phyloP scores from a whole-genome alignment of 1,139 yeast species.

The Debaryomycetaceae sp. region DNA sequence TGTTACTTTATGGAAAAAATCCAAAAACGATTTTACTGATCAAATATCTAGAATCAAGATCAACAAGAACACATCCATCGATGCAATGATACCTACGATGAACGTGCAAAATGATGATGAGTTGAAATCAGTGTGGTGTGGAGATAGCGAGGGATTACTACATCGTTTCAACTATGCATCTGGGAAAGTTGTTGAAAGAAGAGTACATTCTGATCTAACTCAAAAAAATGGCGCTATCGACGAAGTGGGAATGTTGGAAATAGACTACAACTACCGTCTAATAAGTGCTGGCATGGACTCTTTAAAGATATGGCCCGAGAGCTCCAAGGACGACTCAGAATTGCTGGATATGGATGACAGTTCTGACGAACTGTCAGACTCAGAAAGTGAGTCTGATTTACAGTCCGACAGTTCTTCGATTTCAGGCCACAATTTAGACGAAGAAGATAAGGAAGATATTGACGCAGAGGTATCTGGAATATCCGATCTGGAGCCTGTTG shows the following conservation, averaged over 20 bases:
- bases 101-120: conserved; percentile 57
- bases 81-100: conserved; percentile 72
- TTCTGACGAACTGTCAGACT: conserved; percentile 4
- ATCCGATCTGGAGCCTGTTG: conserved; percentile 11
- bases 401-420: not conserved
- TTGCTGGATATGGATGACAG: conserved; percentile 18
- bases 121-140: conserved; percentile 69
- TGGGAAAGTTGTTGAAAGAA: conserved; percentile 63
- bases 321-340: conserved; percentile 14
- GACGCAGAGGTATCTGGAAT: conserved; percentile 5
- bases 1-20: conserved; percentile 85
- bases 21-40: conserved; percentile 65
- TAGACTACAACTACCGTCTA: conserved; percentile 75
- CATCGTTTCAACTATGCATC: conserved; percentile 62
- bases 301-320: conserved; percentile 65
- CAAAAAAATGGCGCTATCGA: conserved; percentile 41
- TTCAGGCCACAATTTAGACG: conserved; percentile 6
- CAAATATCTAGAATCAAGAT: conserved; percentile 79
- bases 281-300: conserved; percentile 82
- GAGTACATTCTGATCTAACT: conserved; percentile 59
- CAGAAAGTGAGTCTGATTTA: not conserved
- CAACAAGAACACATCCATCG: conserved; percentile 71
- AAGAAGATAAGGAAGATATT: conserved; percentile 10
- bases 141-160: conserved; percentile 78
- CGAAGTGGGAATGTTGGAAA: conserved; percentile 71